Conservation (phyloP, 2,329 filamentous ascomycete genomes). For the Aspergillus sp. region DNA sequence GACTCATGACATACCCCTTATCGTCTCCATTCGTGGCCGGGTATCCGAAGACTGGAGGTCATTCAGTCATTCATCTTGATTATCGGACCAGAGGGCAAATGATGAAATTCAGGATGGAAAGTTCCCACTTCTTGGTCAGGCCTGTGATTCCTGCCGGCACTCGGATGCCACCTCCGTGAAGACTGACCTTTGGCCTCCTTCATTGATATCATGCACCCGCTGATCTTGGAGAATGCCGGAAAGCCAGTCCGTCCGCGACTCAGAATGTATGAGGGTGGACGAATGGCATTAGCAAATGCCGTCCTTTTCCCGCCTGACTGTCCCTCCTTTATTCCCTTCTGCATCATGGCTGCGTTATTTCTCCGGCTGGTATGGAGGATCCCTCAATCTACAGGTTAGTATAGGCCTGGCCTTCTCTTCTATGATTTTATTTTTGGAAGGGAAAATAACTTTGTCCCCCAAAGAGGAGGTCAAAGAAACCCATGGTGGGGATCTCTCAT, state of each 20-base stretch:
- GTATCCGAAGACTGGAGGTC: background rate
- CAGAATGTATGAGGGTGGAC: slow-evolving; percentile 18
- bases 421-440: background rate
- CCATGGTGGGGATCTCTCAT: background rate
- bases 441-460: too few species aligned
- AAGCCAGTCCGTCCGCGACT: slow-evolving; percentile 10
- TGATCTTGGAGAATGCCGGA: slow-evolving; percentile 15
- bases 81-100: background rate
- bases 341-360: slow-evolving; percentile 10
- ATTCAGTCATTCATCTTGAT: background rate
- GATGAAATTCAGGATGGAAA: background rate
- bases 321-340: slow-evolving; percentile 9
- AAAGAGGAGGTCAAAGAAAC: background rate
- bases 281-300: slow-evolving; percentile 7
- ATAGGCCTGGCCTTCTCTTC: slow-evolving; percentile 2
- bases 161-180: background rate
- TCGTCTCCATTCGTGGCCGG: too few species aligned
- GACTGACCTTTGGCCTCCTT: background rate
- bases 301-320: slow-evolving; percentile 16
- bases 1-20: too few species aligned
- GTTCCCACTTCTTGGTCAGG: background rate
- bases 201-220: slow-evolving; percentile 1
- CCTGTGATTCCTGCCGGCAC: background rate
- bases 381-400: slow-evolving; percentile 11
- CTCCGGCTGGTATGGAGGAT: slow-evolving; percentile 20